These are phyloP conservation scores for Xylaria flabelliformis DNA, from an alignment of 495 filamentous ascomycete species.

Conservation along the genomic window DNA sequence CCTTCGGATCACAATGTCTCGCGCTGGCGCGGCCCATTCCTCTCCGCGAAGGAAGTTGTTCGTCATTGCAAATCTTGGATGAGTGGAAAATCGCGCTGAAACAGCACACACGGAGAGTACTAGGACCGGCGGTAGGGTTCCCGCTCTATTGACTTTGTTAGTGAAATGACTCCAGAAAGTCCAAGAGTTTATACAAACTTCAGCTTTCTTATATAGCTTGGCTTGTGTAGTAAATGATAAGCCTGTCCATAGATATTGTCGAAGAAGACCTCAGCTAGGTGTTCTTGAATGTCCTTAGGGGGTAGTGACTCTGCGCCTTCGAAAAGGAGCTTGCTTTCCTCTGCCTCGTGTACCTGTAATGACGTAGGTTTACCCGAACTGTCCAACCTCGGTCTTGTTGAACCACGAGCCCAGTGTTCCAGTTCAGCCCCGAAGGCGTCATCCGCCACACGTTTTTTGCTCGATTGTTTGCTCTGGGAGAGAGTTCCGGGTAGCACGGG, in stretches of 20 bases:
- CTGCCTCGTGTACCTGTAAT: conserved; percentile 67
- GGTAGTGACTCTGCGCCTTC: conserved; percentile 88
- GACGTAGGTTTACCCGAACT: conserved; percentile 58
- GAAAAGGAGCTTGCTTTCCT: conserved; percentile 73
- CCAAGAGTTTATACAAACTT: conserved; percentile 53
- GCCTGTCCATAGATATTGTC: conserved; percentile 95
- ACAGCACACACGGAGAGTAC: conserved; percentile 92
- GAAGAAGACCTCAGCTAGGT: conserved; percentile 94
- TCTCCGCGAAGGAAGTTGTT: conserved; percentile 92
- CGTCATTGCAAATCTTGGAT: conserved; percentile 81
- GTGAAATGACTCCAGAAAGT: conserved; percentile 21
- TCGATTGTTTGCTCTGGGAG: conserved; percentile 50
- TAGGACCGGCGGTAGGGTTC: conserved; percentile 77
- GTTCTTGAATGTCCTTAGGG: conserved; percentile 88
- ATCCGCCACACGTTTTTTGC: conserved; percentile 85
- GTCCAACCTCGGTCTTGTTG: conserved; percentile 53
- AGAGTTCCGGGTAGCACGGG: conserved; percentile 73
- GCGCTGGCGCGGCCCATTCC: conserved; percentile 83
- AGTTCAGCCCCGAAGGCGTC: conserved; percentile 86
- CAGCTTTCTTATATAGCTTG: conserved; percentile 90
- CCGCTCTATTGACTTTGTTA: conserved; percentile 50
- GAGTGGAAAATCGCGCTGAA: conserved; percentile 92
- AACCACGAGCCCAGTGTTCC: conserved; percentile 78
- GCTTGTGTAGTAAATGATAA: conserved; percentile 95
- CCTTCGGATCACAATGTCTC: conserved; percentile 80